Percentiles rank a stretch among this genome's conserved stretches.
These are phyloP conservation scores for Gymnopilus dilepis DNA, from an alignment of 768 basidiomycete genomes.

Conservation along the genomic window DNA sequence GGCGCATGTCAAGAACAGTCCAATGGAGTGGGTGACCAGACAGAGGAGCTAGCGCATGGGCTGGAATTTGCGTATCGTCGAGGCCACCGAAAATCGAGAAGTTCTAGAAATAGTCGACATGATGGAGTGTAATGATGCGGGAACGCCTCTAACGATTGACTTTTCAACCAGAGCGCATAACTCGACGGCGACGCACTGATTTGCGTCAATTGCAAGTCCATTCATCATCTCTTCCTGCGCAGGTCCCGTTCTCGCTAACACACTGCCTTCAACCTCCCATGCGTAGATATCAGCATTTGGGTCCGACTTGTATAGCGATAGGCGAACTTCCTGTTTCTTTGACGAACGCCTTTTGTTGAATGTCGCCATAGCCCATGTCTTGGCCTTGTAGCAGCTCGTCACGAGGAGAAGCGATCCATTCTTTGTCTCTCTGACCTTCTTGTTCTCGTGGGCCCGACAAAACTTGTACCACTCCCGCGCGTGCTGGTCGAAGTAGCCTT, in stretches of 20 bases:
- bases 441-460: background rate
- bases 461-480: constrained; percentile 6
- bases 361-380: constrained; percentile 9
- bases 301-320: too few species aligned
- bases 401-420: constrained; percentile 13
- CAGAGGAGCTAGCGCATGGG: background rate
- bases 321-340: background rate
- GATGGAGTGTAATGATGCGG: background rate
- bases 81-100: background rate
- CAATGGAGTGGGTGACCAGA: too few species aligned
- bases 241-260: constrained; percentile 1
- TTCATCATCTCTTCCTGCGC: background rate
- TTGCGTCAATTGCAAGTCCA: background rate
- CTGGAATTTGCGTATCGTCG: background rate
- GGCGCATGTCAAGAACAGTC: too few species aligned
- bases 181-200: constrained; percentile 12
- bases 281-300: too few species aligned
- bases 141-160: background rate
- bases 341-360: background rate
- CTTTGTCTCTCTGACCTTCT: background rate
- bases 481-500: constrained; percentile 6
- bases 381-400: constrained; percentile 1
- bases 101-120: background rate
- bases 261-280: too few species aligned
- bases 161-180: background rate